Conservation (phyloP, 2,329 filamentous ascomycete genomes). For the Monilinia polystroma region DNA sequence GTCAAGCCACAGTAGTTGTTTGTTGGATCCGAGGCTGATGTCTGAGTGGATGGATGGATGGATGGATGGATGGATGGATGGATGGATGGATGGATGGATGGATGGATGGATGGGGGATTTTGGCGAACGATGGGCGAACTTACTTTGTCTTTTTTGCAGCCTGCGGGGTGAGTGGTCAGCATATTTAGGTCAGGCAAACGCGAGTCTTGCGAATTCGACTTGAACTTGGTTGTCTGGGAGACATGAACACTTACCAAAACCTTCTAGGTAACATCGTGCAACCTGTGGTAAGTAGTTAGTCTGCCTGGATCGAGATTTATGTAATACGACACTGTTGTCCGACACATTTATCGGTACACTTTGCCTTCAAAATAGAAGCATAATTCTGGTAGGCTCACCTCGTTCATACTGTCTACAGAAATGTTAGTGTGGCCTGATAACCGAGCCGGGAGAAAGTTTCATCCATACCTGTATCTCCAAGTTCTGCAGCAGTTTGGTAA, state of each 20-base stretch:
- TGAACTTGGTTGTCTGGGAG: conserved; percentile 9
- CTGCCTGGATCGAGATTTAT: conserved; percentile 22
- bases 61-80: conserved; percentile 3
- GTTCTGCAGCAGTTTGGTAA: conserved; percentile 94
- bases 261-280: conserved; percentile 92
- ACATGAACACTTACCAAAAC: conserved; percentile 61
- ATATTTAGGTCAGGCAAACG: conserved; percentile 20
- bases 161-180: conserved; percentile 16
- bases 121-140: conserved; percentile 43
- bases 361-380: conserved; percentile 9
- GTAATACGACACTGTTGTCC: conserved; percentile 12
- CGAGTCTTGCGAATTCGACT: conserved; percentile 13
- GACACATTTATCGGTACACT: conserved; percentile 6
- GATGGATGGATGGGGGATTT: conserved; percentile 4
- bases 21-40: conserved; percentile 15
- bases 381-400: conserved; percentile 49
- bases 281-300: conserved; percentile 20
- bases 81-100: conserved; percentile 21
- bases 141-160: conserved; percentile 96
- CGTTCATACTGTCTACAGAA: conserved; percentile 85
- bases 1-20: conserved; percentile 35
- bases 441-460: conserved; percentile 26
- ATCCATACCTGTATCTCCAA: conserved; percentile 75
- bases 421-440: conserved; percentile 32
- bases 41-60: conserved; percentile 19